phyloP scores from a whole-genome alignment of 345 rosid genomes.

The Eucalyptus pauciflora region DNA sequence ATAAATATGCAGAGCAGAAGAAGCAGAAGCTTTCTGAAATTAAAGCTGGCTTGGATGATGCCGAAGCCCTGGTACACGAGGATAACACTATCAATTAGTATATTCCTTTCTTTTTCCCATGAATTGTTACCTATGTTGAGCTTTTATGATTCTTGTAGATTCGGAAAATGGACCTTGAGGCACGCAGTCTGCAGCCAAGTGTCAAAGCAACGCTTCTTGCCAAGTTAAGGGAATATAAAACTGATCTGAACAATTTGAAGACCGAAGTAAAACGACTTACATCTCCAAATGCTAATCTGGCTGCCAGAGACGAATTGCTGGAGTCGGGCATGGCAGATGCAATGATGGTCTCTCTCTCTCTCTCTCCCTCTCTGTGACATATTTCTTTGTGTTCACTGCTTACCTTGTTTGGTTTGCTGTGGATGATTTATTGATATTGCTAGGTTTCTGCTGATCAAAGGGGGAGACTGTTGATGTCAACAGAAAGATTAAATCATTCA shows the following conservation, averaged over 20 bases:
- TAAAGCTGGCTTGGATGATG: slow-evolving; percentile 34
- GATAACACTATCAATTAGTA: neutral
- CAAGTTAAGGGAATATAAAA: slow-evolving; percentile 37
- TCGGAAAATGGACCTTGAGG: slow-evolving; percentile 54
- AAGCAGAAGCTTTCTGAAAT: slow-evolving; percentile 41
- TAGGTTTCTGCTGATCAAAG: slow-evolving; percentile 55
- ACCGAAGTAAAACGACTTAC: slow-evolving; percentile 19
- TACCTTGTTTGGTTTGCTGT: neutral
- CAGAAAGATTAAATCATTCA: slow-evolving; percentile 44
- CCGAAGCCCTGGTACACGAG: slow-evolving; percentile 32
- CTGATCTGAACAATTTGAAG: slow-evolving; percentile 35
- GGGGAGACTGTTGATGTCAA: slow-evolving; percentile 44
- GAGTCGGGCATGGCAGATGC: slow-evolving; percentile 29
- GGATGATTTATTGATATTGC: neutral
- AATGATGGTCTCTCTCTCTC: slow-evolving; percentile 9
- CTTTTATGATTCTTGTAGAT: slow-evolving; percentile 9
- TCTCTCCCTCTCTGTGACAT: neutral
- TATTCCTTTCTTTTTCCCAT: neutral
- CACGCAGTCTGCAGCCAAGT: slow-evolving; percentile 34
- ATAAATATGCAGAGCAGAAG: slow-evolving; percentile 24
- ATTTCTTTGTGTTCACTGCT: neutral
- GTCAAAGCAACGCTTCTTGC: slow-evolving; percentile 29
- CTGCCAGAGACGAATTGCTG: slow-evolving; percentile 27
- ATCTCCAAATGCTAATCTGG: slow-evolving; percentile 5
- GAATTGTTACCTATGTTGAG: neutral